Percentiles rank a stretch among this genome's conserved stretches.
Conservation (phyloP, 2,329 filamentous ascomycete genomes). For the Fusarium tjaetaba region DNA sequence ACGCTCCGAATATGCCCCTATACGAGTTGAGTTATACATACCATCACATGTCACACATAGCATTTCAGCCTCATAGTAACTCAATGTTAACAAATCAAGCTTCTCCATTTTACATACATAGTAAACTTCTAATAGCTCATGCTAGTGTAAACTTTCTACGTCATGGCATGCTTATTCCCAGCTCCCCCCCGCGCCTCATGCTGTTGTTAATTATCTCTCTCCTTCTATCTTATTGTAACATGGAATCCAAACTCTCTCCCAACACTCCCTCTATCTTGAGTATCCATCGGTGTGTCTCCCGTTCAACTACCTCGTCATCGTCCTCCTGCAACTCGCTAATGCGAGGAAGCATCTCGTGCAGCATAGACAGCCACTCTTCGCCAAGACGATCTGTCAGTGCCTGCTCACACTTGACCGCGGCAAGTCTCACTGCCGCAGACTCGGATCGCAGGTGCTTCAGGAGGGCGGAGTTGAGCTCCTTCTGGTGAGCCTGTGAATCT, state of each 20-base stretch:
- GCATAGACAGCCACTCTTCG: slow-evolving; percentile 90
- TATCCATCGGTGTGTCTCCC: slow-evolving; percentile 91
- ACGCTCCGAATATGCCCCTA: slow-evolving; percentile 8
- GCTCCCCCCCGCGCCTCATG: slow-evolving; percentile 11
- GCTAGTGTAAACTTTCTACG: slow-evolving; percentile 13
- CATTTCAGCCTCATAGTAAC: neutral
- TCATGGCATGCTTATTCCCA: slow-evolving; percentile 23
- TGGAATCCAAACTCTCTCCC: slow-evolving; percentile 89
- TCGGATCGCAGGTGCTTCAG: slow-evolving; percentile 82
- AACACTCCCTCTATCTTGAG: slow-evolving; percentile 87
- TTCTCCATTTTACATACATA: slow-evolving; percentile 22
- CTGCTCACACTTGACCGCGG: slow-evolving; percentile 84
- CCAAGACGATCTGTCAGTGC: slow-evolving; percentile 81
- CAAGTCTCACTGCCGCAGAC: slow-evolving; percentile 76
- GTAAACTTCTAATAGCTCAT: slow-evolving; percentile 1
- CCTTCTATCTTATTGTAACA: slow-evolving; percentile 78
- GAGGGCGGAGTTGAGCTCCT: slow-evolving; percentile 82
- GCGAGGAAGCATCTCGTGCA: slow-evolving; percentile 96
- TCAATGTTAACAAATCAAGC: neutral
- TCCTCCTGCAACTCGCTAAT: slow-evolving; percentile 97
- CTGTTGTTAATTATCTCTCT: neutral
- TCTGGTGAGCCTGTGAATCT: slow-evolving; percentile 89
- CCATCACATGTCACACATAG: slow-evolving; percentile 6
- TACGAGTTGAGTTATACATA: neutral
- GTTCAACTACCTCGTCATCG: slow-evolving; percentile 92